Evolutionary conservation across 768 basidiomycete species (phyloP), one percentile per base, ranked within the genome.

Genomic region (Coprinopsis marcescibilis): DNA sequence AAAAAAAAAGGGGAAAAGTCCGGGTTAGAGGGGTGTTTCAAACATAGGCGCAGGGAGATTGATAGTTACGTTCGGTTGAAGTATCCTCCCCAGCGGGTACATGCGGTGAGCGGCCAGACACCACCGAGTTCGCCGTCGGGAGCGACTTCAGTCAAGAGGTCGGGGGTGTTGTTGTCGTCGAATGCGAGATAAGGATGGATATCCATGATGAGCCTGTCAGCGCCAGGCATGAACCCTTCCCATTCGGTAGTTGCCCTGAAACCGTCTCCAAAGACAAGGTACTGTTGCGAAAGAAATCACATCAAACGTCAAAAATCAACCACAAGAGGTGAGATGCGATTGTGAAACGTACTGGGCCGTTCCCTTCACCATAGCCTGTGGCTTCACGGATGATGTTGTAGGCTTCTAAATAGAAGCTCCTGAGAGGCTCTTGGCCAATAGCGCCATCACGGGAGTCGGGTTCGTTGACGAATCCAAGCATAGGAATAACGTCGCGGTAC

Each of bases 321-420:
- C 25, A n/a, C n/a, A n/a, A n/a, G n/a, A n/a, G n/a, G n/a, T 4
- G 10, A 35, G 25, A 60, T 57, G 27, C 81, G 73, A 23, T n/a
- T 27, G 25, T 14, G 25, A 26, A n/a, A 52, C 59, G 25, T 30
- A 64, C 63, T 11, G 63, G 82, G 57, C 67, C 85, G 61, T 70
- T 79, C 60, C 86, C 88, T 36, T 71, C 77, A 1, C 90, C 90
- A 29, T 70, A 60, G 7, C 89, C 89, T 12, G 86, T 89, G 54
- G 85, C 78, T 29, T 64, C 62, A 23, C 85, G 74, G 38, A 84
- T 73, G 63, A 76, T 73, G 39, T 73, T 55, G 62, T 76, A 73
- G 55, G 78, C 63, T 43, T 69, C 52, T 51, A 77, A 58, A 67
- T 79, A 71, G 67, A 83, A 85, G 26, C 70, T 60, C 15, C 70